phyloP scores from a whole-genome alignment of 176 grass and related monocot genomes.

The Hordeum vulgare region MorexV3_pseudomolecules_assembly NC_058523.1:561775123-561775622 shows the following conservation, averaged over 20 bases:
- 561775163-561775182: background rate
- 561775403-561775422: background rate
- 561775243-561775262: background rate
- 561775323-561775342: slow-evolving; percentile 9
- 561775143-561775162: background rate
- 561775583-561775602: background rate
- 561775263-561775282: background rate
- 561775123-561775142: background rate
- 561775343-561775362: slow-evolving; percentile 25
- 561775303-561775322: background rate
- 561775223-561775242: background rate
- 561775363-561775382: background rate
- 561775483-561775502: too few relatives aligned
- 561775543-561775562: background rate
- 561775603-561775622: background rate
- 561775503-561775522: background rate
- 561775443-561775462: background rate
- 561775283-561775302: background rate
- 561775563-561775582: background rate
- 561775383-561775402: background rate
- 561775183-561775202: background rate
- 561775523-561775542: background rate
- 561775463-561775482: slow-evolving; percentile 8
- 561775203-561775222: background rate
- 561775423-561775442: background rate